phyloP scores from a whole-genome alignment of 331 rosid species.

The Prunus yedoensis region DNA sequence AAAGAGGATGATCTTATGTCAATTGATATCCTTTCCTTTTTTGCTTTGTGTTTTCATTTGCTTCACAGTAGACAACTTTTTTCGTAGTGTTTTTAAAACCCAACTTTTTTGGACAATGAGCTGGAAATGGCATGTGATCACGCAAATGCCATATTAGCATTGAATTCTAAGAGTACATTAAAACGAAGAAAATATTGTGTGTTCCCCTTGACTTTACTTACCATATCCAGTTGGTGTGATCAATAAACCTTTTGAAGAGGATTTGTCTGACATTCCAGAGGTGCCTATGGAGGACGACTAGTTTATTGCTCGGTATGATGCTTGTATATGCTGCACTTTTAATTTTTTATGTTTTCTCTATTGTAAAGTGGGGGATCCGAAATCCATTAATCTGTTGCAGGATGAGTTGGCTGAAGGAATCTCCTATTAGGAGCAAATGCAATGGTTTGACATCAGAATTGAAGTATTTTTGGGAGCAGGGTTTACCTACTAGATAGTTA shows the following conservation, averaged over 20 bases:
- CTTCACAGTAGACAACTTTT: neutral
- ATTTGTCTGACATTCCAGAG: conserved; percentile 79
- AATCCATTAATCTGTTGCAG: neutral
- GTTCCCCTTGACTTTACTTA: conserved; percentile 65
- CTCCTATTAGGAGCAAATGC: neutral
- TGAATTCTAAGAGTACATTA: neutral
- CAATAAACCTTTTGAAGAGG: conserved; percentile 75
- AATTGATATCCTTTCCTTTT: conserved; percentile 67
- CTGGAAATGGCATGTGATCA: neutral
- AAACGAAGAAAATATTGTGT: neutral
- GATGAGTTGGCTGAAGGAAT: neutral
- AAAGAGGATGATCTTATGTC: conserved; percentile 68
- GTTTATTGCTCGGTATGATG: conserved; percentile 36
- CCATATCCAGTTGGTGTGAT: conserved; percentile 61
- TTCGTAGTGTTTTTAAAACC: neutral
- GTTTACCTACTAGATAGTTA: too few species aligned
- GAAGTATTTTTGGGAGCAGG: neutral
- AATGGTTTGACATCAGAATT: neutral
- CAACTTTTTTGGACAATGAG: neutral
- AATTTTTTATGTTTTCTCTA: neutral
- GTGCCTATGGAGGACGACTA: conserved; percentile 93
- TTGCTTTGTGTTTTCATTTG: neutral
- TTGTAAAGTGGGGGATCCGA: neutral
- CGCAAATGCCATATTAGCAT: neutral
- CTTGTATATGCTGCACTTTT: neutral